Conservation (phyloP, 495 filamentous ascomycete species). For the Bacidia gigantensis region DNA sequence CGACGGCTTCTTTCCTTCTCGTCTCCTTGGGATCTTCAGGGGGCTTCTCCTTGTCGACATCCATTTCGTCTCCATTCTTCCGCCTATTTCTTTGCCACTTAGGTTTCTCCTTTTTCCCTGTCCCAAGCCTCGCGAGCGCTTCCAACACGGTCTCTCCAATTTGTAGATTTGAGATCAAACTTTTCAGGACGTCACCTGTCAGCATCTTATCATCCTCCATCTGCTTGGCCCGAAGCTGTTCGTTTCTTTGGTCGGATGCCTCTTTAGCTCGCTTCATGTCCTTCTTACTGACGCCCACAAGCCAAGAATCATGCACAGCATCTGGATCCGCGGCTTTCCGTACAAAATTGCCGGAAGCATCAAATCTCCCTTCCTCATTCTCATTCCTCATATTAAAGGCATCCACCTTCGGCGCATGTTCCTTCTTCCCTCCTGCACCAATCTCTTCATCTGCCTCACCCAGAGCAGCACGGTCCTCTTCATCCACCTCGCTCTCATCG, state of each 20-base stretch:
- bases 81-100: slow-evolving; percentile 43
- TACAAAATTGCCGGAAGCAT: slow-evolving; percentile 79
- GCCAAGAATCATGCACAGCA: slow-evolving; percentile 80
- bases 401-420: slow-evolving; percentile 88
- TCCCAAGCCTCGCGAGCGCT: slow-evolving; percentile 69
- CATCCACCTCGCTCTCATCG: slow-evolving; percentile 57
- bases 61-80: slow-evolving; percentile 50
- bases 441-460: slow-evolving; percentile 73
- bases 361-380: slow-evolving; percentile 85
- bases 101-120: slow-evolving; percentile 47
- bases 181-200: slow-evolving; percentile 57
- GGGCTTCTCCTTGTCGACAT: slow-evolving; percentile 45
- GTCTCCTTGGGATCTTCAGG: slow-evolving; percentile 49
- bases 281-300: slow-evolving; percentile 83
- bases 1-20: slow-evolving; percentile 55
- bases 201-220: slow-evolving; percentile 58
- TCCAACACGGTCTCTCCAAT: slow-evolving; percentile 81
- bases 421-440: slow-evolving; percentile 79
- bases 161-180: slow-evolving; percentile 59
- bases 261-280: slow-evolving; percentile 80
- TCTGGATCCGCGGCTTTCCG: slow-evolving; percentile 83
- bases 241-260: slow-evolving; percentile 76
- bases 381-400: slow-evolving; percentile 90
- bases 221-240: slow-evolving; percentile 52
- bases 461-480: slow-evolving; percentile 55